These are phyloP conservation scores for Pulveroboletus frians DNA, from an alignment of 768 basidiomycete genomes.

Conservation along the genomic window DNA sequence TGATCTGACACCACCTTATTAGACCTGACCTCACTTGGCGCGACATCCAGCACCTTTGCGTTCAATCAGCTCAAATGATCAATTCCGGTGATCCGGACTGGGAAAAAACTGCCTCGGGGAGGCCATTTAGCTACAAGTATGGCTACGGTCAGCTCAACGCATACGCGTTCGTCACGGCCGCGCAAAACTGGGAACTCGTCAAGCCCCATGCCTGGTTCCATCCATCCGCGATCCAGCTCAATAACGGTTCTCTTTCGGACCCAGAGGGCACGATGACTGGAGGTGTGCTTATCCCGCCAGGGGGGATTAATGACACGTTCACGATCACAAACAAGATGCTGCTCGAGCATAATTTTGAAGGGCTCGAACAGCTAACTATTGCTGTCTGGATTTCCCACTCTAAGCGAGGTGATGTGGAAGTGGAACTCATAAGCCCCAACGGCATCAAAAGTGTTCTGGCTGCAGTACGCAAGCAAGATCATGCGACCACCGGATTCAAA, in stretches of 20 bases:
- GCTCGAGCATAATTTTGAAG: slow-evolving; percentile 72
- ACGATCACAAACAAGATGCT: slow-evolving; percentile 65
- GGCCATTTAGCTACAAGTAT: slow-evolving; percentile 82
- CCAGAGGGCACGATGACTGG: slow-evolving; percentile 48
- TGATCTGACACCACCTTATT: slow-evolving; percentile 25
- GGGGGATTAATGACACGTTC: slow-evolving; percentile 61
- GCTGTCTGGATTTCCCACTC: slow-evolving; percentile 90
- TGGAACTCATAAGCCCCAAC: slow-evolving; percentile 79
- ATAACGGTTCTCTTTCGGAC: slow-evolving; percentile 49
- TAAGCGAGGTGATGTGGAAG: slow-evolving; percentile 87
- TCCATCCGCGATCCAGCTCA: slow-evolving; percentile 64
- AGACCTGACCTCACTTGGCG: slow-evolving; percentile 95
- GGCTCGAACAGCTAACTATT: slow-evolving; percentile 87
- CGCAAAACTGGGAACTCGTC: slow-evolving; percentile 77
- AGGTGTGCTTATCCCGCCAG: slow-evolving; percentile 59
- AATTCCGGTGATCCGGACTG: slow-evolving; percentile 92
- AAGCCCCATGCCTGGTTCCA: slow-evolving; percentile 93
- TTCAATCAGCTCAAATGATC: slow-evolving; percentile 69
- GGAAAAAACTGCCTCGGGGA: slow-evolving; percentile 62
- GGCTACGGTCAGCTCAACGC: slow-evolving; percentile 90
- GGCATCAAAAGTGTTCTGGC: slow-evolving; percentile 85
- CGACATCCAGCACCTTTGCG: slow-evolving; percentile 87
- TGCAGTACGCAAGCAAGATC: slow-evolving; percentile 61
- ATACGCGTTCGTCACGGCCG: slow-evolving; percentile 73
- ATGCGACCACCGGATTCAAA: slow-evolving; percentile 63